Conservation (phyloP, 176 grass and related monocot species). For the Cocos nucifera region DNA sequence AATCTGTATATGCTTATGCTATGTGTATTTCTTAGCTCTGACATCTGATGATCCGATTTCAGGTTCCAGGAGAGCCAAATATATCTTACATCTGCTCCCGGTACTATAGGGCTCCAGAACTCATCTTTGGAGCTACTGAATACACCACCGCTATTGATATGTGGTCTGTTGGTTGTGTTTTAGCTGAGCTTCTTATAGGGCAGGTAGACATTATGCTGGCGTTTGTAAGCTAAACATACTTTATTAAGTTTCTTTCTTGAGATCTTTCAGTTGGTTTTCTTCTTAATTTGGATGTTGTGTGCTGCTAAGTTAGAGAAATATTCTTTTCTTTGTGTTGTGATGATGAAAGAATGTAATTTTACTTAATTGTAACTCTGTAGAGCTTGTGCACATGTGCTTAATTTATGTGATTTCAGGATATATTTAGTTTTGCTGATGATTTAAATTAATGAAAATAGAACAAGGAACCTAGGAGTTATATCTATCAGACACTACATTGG, state of each 20-base stretch:
- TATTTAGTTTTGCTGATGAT: too few relatives aligned
- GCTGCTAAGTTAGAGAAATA: too few relatives aligned
- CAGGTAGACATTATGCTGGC: background rate
- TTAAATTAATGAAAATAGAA: too few relatives aligned
- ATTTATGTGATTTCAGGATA: too few relatives aligned
- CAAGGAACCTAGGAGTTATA: too few relatives aligned
- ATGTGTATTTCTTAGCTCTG: background rate
- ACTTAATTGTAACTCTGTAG: too few relatives aligned
- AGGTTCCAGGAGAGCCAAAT: slow-evolving; percentile 15
- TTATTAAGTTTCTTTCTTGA: background rate
- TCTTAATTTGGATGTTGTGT: too few relatives aligned
- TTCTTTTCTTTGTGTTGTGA: too few relatives aligned
- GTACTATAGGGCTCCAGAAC: slow-evolving; percentile 18
- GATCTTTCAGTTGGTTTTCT: too few relatives aligned
- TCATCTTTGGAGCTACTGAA: slow-evolving; percentile 18
- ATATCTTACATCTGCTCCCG: slow-evolving; percentile 22
- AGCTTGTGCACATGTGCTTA: too few relatives aligned
- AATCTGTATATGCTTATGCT: background rate
- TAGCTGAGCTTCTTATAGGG: slow-evolving; percentile 17
- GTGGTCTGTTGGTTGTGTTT: slow-evolving; percentile 15
- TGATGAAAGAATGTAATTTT: too few relatives aligned
- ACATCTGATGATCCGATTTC: background rate
- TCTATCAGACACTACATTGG: too few relatives aligned
- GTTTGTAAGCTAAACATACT: background rate
- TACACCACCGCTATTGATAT: slow-evolving; percentile 20